phyloP scores from a whole-genome alignment of 495 filamentous ascomycete genomes.

The Tuber melanosporum region DNA sequence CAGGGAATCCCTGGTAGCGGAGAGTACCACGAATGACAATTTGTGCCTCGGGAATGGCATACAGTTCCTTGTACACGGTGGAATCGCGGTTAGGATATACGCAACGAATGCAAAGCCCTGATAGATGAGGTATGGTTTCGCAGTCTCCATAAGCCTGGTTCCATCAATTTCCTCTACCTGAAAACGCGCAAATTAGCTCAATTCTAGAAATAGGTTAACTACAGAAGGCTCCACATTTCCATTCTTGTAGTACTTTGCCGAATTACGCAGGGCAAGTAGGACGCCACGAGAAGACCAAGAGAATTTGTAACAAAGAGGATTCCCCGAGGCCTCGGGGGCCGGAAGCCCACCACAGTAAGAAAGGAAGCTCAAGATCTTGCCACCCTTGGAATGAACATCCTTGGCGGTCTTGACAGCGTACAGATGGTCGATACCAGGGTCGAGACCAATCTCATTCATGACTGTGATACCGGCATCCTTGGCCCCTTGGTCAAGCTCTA shows the following conservation, averaged over 20 bases:
- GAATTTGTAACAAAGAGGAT: conserved; percentile 96
- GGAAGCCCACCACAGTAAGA: conserved; percentile 87
- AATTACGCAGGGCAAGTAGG: conserved; percentile 75
- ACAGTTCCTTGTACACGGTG: conserved; percentile 75
- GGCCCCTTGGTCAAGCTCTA: conserved; percentile 70
- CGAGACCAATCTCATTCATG: conserved; percentile 94
- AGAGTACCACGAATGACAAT: conserved; percentile 70
- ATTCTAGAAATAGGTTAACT: conserved; percentile 14
- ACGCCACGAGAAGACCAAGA: conserved; percentile 81
- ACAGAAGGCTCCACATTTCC: conserved; percentile 60
- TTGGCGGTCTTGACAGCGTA: conserved; percentile 87
- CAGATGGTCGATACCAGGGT: conserved; percentile 64
- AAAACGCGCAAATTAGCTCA: background rate
- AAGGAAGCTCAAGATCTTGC: conserved; percentile 76
- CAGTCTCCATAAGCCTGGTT: conserved; percentile 71
- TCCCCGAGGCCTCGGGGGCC: conserved; percentile 74
- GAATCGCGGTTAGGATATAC: conserved; percentile 92
- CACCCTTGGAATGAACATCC: conserved; percentile 72
- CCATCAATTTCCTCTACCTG: conserved; percentile 47
- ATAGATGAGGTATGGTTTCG: conserved; percentile 92
- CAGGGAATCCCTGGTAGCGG: conserved; percentile 77
- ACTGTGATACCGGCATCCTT: conserved; percentile 95
- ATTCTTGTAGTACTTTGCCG: conserved; percentile 74
- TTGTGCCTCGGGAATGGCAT: conserved; percentile 80
- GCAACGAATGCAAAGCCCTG: conserved; percentile 83